These are phyloP conservation scores for Kwoniella sp. DNA, from an alignment of 768 basidiomycete genomes.

Conservation along the genomic window DNA sequence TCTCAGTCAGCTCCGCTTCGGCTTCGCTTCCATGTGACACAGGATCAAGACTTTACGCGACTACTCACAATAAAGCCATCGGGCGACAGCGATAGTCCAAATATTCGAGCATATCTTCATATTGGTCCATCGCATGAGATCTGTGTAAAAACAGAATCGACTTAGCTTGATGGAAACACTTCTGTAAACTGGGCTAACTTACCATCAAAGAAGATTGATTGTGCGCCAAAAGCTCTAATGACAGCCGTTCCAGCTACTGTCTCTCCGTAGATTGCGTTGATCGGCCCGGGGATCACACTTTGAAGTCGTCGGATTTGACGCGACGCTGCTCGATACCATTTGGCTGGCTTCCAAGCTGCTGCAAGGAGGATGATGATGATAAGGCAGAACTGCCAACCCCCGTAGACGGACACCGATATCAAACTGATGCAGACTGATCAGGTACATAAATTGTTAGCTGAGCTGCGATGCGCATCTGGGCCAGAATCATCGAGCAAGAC, in stretches of 20 bases:
- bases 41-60: no score
- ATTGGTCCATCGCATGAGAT: conserved; percentile 25
- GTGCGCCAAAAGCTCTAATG: conserved; percentile 45
- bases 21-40: no score
- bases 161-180: no score
- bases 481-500: neutral
- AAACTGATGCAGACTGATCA: conserved; percentile 29
- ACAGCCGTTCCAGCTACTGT: conserved; percentile 45
- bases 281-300: conserved; percentile 34
- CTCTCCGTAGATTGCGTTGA: conserved; percentile 47
- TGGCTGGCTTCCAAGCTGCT: conserved; percentile 34
- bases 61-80: conserved; percentile 37
- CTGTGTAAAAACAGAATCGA: no score
- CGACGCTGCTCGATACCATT: conserved; percentile 34
- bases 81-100: conserved; percentile 21
- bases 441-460: neutral
- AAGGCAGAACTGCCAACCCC: conserved; percentile 30
- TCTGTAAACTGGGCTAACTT: no score
- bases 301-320: conserved; percentile 37
- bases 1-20: no score
- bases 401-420: conserved; percentile 27
- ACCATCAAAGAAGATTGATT: conserved; percentile 36
- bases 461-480: no score
- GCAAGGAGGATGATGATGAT: conserved; percentile 18
- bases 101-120: conserved; percentile 25